Base-by-base conservation (phyloP, 2,329 filamentous ascomycete species). In the Epichloe brachyelytri region DNA sequence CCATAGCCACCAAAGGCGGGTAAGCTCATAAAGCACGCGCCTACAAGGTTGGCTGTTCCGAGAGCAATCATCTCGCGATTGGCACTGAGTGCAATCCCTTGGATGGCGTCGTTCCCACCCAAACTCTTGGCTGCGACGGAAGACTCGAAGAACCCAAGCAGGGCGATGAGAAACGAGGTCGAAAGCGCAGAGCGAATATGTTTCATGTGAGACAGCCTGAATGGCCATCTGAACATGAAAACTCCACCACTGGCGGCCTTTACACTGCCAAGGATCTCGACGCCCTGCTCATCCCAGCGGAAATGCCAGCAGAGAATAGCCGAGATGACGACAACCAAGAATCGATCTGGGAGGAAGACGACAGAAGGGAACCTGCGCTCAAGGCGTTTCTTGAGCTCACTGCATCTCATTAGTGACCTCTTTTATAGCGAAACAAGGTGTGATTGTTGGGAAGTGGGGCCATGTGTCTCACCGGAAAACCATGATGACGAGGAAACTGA, bases 81-180 rank as follows among this genome's bases (percentile, higher is more conserved):
- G 1, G 93, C 80, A 63, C 89, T 95, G 41, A 96, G 74, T 49
- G 85, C 80, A 63, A 96, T 88, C 34, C 82, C 85, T 53, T 86
- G 79, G 34, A 96, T 83, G 10, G 80, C 80, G 55, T 84, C 79
- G 48, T 73, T 73, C 41, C 79, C 79, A 6, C 85, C 86, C 3
- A 98, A 71, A 55, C 87, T 91, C 69, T 97, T 97, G 37, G 93
- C 93, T 1, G 93, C 93, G 12, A 98, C 89, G 0, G 89, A 95
- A 3, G 88, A 95, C 67, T 98, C 93, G 60, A 98, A 98, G 68
- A 98, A 98, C n/a, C 93, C 93, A 0, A 98, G 81, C 22, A 98
- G 75, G 0, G 90, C 88, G 56, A 98, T 95, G 50, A 97, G 75
- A 62, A 98, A 95, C 0, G 88, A 86, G 0, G 93, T 97, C 48